Evolutionary conservation across 306 rosid genomes (phyloP).

Genomic region (Dalbergia oliveri): DNA sequence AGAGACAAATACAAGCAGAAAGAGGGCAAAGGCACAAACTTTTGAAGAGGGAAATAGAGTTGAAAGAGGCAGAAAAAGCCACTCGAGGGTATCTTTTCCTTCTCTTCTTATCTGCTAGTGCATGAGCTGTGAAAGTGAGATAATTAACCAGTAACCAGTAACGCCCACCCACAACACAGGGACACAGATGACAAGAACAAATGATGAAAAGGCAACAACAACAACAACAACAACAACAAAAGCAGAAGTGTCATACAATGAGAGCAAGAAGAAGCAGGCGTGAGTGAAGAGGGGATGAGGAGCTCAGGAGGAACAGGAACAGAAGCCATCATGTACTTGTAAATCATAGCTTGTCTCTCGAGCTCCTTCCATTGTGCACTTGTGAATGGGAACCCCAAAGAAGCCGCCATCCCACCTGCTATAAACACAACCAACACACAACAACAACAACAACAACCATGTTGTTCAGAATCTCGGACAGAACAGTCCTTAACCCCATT

Average conservation of each 20-base stretch:
- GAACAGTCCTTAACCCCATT: neutral
- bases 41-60: slow-evolving; percentile 22
- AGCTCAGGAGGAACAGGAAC: slow-evolving; percentile 78
- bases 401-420: slow-evolving; percentile 66
- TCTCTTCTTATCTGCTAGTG: neutral
- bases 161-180: too few relatives aligned
- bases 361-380: slow-evolving; percentile 84
- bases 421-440: slow-evolving; percentile 34
- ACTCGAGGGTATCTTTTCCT: neutral
- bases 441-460: neutral
- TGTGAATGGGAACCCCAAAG: slow-evolving; percentile 76
- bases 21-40: slow-evolving; percentile 39
- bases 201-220: neutral
- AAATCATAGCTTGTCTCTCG: slow-evolving; percentile 86
- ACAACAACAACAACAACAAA: neutral
- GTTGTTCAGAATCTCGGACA: slow-evolving; percentile 46
- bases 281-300: slow-evolving; percentile 51
- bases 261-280: slow-evolving; percentile 43
- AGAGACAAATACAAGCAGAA: neutral
- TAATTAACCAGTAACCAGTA: too few relatives aligned
- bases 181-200: neutral
- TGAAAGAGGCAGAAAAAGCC: slow-evolving; percentile 19
- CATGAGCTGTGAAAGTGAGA: slow-evolving; percentile 5
- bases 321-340: slow-evolving; percentile 85
- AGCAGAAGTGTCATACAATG: slow-evolving; percentile 45